Percentiles rank a stretch among this genome's conserved stretches.
Evolutionary conservation across 768 basidiomycete species (phyloP).

Genomic region (Lactarius pseudohatsudake): DNA sequence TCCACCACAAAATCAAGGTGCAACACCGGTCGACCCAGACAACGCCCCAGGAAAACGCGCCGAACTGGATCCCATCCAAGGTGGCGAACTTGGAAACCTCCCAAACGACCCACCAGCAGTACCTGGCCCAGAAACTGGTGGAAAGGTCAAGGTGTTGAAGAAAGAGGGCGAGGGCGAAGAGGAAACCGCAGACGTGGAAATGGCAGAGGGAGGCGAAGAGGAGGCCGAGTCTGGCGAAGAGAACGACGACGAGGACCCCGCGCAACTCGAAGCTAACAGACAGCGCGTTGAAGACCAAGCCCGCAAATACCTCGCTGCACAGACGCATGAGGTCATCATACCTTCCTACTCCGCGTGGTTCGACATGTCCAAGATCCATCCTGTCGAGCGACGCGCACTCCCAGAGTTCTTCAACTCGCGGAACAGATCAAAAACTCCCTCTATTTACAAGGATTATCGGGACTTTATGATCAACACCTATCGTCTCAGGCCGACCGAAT

Average conservation of each 20-base stretch:
- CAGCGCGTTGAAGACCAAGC: slow-evolving; percentile 81
- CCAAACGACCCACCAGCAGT: slow-evolving; percentile 39
- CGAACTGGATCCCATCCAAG: slow-evolving; percentile 82
- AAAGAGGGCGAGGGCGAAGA: slow-evolving; percentile 59
- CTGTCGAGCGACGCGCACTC: slow-evolving; percentile 86
- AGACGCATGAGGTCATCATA: slow-evolving; percentile 95
- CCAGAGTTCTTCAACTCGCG: slow-evolving; percentile 98
- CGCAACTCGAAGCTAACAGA: slow-evolving; percentile 78
- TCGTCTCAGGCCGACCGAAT: slow-evolving; percentile 88
- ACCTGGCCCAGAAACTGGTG: slow-evolving; percentile 36
- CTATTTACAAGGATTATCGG: slow-evolving; percentile 98
- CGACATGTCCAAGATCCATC: slow-evolving; percentile 90
- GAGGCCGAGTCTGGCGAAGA: slow-evolving; percentile 78
- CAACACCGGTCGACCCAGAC: slow-evolving; percentile 73
- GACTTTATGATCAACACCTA: slow-evolving; percentile 99
- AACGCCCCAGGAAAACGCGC: slow-evolving; percentile 81
- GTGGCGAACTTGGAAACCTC: slow-evolving; percentile 78
- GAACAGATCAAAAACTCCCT: slow-evolving; percentile 92
- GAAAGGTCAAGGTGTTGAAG: slow-evolving; percentile 41
- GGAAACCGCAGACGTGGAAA: slow-evolving; percentile 73
- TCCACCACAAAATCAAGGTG: slow-evolving; percentile 53
- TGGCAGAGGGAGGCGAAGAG: slow-evolving; percentile 77
- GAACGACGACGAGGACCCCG: slow-evolving; percentile 83
- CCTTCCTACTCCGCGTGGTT: slow-evolving; percentile 99
- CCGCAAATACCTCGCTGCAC: slow-evolving; percentile 92